These are phyloP conservation scores for Suillus subluteus DNA, from an alignment of 768 basidiomycete genomes.

Conservation along the genomic window DNA sequence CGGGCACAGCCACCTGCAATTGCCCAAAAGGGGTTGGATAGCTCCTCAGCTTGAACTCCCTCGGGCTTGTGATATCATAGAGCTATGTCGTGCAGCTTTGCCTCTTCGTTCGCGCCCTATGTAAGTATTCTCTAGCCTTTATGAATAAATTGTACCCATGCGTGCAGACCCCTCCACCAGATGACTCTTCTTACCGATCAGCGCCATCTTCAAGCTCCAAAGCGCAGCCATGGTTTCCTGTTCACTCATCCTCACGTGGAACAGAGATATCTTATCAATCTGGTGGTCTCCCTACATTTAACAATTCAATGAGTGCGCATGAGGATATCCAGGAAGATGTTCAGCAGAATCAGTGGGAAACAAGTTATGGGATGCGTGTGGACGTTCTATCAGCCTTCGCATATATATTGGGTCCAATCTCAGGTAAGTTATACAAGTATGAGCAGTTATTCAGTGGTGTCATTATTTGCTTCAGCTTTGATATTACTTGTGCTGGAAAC, in stretches of 20 bases:
- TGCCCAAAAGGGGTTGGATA: conserved; percentile 8
- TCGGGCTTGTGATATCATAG: conserved; percentile 28
- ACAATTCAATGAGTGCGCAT: conserved; percentile 46
- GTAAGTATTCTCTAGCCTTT: conserved; percentile 36
- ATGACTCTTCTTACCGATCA: conserved; percentile 44
- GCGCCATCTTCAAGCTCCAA: conserved; percentile 28
- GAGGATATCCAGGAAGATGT: conserved; percentile 41
- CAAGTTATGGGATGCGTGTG: conserved; percentile 65
- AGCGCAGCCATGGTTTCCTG: conserved; percentile 57
- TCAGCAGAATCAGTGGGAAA: conserved; percentile 68
- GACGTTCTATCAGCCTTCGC: conserved; percentile 66
- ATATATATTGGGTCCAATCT: conserved; percentile 71
- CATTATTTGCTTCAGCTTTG: conserved; percentile 48
- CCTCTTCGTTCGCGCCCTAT: conserved; percentile 65
- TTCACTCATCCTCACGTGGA: conserved; percentile 30
- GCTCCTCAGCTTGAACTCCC: background rate
- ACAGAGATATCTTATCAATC: conserved; percentile 65
- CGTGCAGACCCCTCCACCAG: conserved; percentile 58
- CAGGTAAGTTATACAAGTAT: conserved; percentile 51
- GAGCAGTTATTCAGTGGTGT: conserved; percentile 8
- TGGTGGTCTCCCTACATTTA: conserved; percentile 64
- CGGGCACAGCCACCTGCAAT: conserved; percentile 37
- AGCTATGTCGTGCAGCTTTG: conserved; percentile 39
- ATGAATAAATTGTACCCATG: conserved; percentile 8
- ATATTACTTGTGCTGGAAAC: conserved; percentile 73